Conservation (phyloP, 2,329 filamentous ascomycete species). For the Phyllachora maydis region DNA sequence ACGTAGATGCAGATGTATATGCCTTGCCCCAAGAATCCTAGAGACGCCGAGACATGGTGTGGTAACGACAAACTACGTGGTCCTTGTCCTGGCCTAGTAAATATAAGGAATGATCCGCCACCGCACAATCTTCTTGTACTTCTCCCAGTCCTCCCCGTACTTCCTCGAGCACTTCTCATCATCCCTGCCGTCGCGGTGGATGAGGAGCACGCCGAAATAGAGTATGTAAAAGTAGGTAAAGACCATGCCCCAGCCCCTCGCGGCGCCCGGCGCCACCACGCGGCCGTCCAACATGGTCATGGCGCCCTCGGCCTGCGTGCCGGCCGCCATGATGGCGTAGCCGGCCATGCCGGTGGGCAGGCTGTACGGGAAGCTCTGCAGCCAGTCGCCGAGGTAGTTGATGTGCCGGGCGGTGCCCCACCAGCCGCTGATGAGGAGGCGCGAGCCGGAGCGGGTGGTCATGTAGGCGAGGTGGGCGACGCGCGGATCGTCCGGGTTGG, state of each 20-base stretch:
- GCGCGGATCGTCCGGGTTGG: constrained; percentile 59
- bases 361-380: constrained; percentile 80
- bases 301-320: constrained; percentile 26
- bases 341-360: constrained; percentile 73
- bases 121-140: constrained; percentile 65
- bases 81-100: no score
- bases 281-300: constrained; percentile 37
- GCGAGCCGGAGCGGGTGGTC: constrained; percentile 62
- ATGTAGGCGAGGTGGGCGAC: constrained; percentile 72
- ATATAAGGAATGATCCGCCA: constrained; percentile 71
- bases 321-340: constrained; percentile 46
- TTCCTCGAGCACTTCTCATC: constrained; percentile 82
- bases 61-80: no score
- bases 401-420: constrained; percentile 86
- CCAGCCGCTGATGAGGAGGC: constrained; percentile 72
- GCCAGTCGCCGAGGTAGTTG: constrained; percentile 92
- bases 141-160: constrained; percentile 83
- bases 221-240: constrained; percentile 90
- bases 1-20: no score
- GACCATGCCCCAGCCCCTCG: constrained; percentile 65
- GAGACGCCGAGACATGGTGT: no score
- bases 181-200: constrained; percentile 73
- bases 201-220: constrained; percentile 72
- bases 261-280: constrained; percentile 49
- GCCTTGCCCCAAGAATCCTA: no score